Conservation (phyloP, 495 filamentous ascomycete genomes). For the Durotheca rogersii region DNA sequence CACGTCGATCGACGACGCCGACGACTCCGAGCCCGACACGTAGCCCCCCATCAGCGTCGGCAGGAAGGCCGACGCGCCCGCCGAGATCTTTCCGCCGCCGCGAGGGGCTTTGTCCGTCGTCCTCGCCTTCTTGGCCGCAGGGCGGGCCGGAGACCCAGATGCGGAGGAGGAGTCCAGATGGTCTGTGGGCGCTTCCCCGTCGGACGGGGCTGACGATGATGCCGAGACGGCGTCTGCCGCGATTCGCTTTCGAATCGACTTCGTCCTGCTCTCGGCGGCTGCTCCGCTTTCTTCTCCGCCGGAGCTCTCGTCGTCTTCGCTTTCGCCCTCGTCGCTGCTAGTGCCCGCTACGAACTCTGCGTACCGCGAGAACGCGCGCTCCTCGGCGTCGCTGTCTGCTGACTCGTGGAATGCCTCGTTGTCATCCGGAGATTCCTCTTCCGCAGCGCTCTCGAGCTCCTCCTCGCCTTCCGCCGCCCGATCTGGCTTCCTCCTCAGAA, state of each 20-base stretch:
- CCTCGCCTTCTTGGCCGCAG: slow-evolving; percentile 43
- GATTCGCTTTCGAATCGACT: slow-evolving; percentile 14
- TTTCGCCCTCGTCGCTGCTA: slow-evolving; percentile 43
- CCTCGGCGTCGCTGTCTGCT: slow-evolving; percentile 53
- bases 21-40: slow-evolving; percentile 79
- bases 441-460: slow-evolving; percentile 17
- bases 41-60: slow-evolving; percentile 90
- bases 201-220: slow-evolving; percentile 31
- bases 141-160: slow-evolving; percentile 32
- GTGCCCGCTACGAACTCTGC: slow-evolving; percentile 44
- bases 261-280: slow-evolving; percentile 20
- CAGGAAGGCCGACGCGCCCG: slow-evolving; percentile 68
- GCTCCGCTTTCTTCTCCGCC: slow-evolving; percentile 17
- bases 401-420: slow-evolving; percentile 52
- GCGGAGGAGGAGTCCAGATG: slow-evolving; percentile 30
- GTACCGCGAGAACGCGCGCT: slow-evolving; percentile 45
- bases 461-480: slow-evolving; percentile 17
- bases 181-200: slow-evolving; percentile 14
- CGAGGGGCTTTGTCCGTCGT: slow-evolving; percentile 27
- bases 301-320: slow-evolving; percentile 32
- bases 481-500: slow-evolving; percentile 20
- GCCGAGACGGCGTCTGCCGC: slow-evolving; percentile 12
- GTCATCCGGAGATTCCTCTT: slow-evolving; percentile 26
- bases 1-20: slow-evolving; percentile 43
- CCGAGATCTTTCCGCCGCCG: slow-evolving; percentile 4